A percentile compares a stretch with the other conserved stretches of the same genome.
These are phyloP conservation scores for Cryphonectria parasitica DNA, from an alignment of 2,329 filamentous ascomycete genomes.

Conservation along the genomic window DNA sequence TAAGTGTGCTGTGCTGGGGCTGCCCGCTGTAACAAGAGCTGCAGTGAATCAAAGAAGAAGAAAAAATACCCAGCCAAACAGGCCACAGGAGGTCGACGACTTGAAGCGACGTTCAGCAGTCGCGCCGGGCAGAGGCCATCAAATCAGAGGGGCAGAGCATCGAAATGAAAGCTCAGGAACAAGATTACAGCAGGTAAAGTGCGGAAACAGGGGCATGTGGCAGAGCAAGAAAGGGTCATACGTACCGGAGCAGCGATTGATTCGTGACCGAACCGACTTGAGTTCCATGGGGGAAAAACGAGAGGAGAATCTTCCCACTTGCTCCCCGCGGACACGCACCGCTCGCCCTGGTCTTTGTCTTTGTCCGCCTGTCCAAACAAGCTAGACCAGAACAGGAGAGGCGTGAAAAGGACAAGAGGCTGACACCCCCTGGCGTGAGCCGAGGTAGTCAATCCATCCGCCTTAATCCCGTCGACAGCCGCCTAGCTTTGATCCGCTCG, in stretches of 20 bases:
- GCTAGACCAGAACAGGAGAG: conserved; percentile 9
- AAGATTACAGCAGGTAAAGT: conserved; percentile 19
- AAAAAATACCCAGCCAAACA: neutral
- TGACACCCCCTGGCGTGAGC: neutral
- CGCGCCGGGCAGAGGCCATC: conserved; percentile 20
- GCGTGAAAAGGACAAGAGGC: neutral
- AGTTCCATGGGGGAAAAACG: conserved; percentile 15
- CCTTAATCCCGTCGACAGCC: neutral
- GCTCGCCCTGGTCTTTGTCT: conserved; percentile 14
- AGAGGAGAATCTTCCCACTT: conserved; percentile 21
- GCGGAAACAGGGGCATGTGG: conserved; percentile 24
- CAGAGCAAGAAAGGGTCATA: conserved; percentile 27
- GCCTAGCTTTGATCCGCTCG: neutral
- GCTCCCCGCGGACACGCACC: conserved; percentile 4
- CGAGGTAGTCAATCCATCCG: neutral
- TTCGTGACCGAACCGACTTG: conserved; percentile 28
- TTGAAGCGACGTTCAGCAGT: conserved; percentile 24
- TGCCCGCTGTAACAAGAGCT: neutral
- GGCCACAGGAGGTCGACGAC: neutral
- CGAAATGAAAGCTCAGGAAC: conserved; percentile 21
- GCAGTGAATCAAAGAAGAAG: neutral
- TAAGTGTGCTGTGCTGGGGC: neutral
- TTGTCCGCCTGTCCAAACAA: neutral
- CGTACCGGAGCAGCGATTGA: conserved; percentile 26
- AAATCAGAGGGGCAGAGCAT: conserved; percentile 14